These are phyloP conservation scores for Trypanosomatidae sp. DNA, from an alignment of 208 protist genomes.

Conservation along the genomic window DNA sequence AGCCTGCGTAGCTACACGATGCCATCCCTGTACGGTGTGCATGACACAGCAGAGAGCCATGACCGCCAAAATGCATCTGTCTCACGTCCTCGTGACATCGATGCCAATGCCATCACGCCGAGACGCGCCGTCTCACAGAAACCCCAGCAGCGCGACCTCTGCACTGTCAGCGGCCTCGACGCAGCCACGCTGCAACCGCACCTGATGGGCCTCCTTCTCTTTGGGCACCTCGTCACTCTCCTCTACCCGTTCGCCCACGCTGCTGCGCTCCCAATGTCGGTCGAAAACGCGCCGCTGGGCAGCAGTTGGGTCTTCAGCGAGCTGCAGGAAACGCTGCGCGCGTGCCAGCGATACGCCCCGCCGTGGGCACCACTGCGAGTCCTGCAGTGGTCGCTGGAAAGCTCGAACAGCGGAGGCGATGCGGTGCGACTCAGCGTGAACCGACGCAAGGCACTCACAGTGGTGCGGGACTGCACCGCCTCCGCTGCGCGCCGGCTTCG, in stretches of 20 bases:
- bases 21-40: constrained; percentile 17
- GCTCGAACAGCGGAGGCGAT: constrained; percentile 54
- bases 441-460: constrained; percentile 71
- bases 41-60: not conserved
- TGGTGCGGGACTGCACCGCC: constrained; percentile 45
- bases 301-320: constrained; percentile 12
- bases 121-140: constrained; percentile 6
- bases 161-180: constrained; percentile 22
- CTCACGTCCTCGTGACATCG: not conserved
- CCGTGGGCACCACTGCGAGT: constrained; percentile 40
- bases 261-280: constrained; percentile 22
- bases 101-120: not conserved
- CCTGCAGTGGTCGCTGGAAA: constrained; percentile 43
- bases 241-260: constrained; percentile 36
- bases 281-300: constrained; percentile 23
- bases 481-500: constrained; percentile 42
- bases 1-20: constrained; percentile 35
- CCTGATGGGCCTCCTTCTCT: constrained; percentile 20
- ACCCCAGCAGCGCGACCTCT: constrained; percentile 21
- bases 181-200: constrained; percentile 12
- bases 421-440: constrained; percentile 80
- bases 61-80: not conserved
- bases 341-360: constrained; percentile 33
- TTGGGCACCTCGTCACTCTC: constrained; percentile 26
- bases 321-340: constrained; percentile 20